These are phyloP conservation scores for Neodidymelliopsis sp. DNA, from an alignment of 2,329 filamentous ascomycete species.

Conservation along the genomic window DNA sequence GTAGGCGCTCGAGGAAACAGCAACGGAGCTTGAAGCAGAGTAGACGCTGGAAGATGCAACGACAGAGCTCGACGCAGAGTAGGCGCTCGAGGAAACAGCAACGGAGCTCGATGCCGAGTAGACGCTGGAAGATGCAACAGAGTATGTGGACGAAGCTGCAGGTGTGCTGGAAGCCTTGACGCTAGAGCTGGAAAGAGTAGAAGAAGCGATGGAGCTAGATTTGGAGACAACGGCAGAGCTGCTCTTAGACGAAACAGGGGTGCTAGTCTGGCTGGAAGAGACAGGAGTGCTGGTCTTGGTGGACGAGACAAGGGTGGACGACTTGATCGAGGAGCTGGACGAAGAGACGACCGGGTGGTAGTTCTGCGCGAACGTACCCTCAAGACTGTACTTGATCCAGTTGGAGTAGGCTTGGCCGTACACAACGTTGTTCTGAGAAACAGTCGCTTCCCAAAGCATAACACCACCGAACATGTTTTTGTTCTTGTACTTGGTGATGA, in stretches of 20 bases:
- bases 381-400: constrained; percentile 55
- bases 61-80: background rate
- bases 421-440: constrained; percentile 55
- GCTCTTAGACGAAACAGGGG: constrained; percentile 9
- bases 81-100: background rate
- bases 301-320: background rate
- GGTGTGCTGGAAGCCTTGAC: constrained; percentile 10
- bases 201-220: background rate
- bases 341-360: constrained; percentile 27
- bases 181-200: constrained; percentile 6
- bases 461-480: constrained; percentile 62
- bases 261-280: constrained; percentile 1
- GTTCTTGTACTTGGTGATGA: constrained; percentile 51
- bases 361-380: constrained; percentile 29
- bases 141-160: constrained; percentile 7
- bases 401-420: constrained; percentile 55
- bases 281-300: background rate
- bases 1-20: background rate
- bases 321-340: constrained; percentile 4
- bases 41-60: constrained; percentile 1
- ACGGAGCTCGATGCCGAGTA: background rate
- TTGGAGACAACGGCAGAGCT: constrained; percentile 2
- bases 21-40: constrained; percentile 6
- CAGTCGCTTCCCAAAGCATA: constrained; percentile 67
- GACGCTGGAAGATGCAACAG: constrained; percentile 1